These are phyloP conservation scores for Saccharomyces hybrid DNA, from an alignment of 1,139 yeast genomes.

Conservation along the genomic window DNA sequence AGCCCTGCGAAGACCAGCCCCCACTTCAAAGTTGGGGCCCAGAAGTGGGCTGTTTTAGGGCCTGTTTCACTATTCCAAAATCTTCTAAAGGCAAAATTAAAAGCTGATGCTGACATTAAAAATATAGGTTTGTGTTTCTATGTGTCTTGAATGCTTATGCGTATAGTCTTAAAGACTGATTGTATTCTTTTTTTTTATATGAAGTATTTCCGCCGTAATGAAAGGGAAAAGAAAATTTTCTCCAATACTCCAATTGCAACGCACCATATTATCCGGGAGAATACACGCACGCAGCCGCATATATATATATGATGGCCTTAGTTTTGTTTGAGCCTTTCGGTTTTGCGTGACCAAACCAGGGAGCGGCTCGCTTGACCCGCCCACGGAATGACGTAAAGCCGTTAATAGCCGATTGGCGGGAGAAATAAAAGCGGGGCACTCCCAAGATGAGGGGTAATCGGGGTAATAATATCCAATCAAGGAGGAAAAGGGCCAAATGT, in stretches of 20 bases:
- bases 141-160: neutral
- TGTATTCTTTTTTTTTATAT: neutral
- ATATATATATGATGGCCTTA: neutral
- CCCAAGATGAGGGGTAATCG: neutral
- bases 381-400: slow-evolving; percentile 1
- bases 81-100: slow-evolving; percentile 43
- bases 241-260: neutral
- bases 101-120: slow-evolving; percentile 40
- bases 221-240: neutral
- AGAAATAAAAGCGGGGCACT: neutral
- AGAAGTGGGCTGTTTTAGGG: slow-evolving; percentile 90
- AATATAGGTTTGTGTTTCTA: slow-evolving; percentile 3
- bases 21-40: slow-evolving; percentile 63
- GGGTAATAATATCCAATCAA: neutral
- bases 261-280: neutral
- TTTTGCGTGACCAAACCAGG: neutral
- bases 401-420: neutral
- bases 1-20: slow-evolving; percentile 85
- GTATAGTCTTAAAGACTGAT: neutral
- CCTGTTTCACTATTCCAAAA: slow-evolving; percentile 86
- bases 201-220: neutral
- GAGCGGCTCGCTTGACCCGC: neutral
- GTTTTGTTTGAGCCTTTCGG: neutral
- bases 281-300: neutral
- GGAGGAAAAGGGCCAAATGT: neutral